These are phyloP conservation scores for Iris macrosiphon DNA, from an alignment of 106 monocot genomes.

Conservation along the genomic window DNA sequence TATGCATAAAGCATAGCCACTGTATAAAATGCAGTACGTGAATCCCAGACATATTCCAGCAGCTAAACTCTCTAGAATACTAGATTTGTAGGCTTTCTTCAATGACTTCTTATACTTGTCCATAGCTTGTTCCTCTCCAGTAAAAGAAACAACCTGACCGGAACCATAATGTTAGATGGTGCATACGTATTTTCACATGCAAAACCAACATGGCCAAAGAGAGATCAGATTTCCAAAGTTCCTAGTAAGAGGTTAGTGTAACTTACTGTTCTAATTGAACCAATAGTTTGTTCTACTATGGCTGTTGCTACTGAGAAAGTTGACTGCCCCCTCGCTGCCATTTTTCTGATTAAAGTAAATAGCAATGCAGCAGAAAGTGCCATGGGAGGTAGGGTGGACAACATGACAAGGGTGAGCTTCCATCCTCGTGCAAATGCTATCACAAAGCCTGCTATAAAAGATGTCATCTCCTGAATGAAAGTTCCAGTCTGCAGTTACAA, in stretches of 20 bases:
- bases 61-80: constrained; percentile 34
- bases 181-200: no score
- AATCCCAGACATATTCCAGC: constrained; percentile 37
- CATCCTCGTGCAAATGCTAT: constrained; percentile 25
- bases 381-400: constrained; percentile 21
- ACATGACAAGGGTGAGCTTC: no score
- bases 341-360: constrained; percentile 7
- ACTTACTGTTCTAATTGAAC: constrained; percentile 36
- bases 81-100: constrained; percentile 26
- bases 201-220: no score
- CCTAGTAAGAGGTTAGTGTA: no score
- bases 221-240: no score
- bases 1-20: no score
- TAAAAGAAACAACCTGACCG: constrained; percentile 49
- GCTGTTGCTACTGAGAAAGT: constrained; percentile 21
- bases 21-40: constrained; percentile 19
- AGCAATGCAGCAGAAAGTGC: constrained; percentile 15
- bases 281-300: constrained; percentile 26
- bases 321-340: constrained; percentile 21
- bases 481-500: constrained; percentile 29
- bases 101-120: constrained; percentile 25
- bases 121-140: constrained; percentile 37
- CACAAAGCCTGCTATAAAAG: constrained; percentile 27
- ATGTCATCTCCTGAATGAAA: constrained; percentile 21
- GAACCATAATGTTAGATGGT: no score